Base-by-base conservation (phyloP, 192 early-diverging fungal genomes). In the Gryganskiella cystojenkinii region DNA sequence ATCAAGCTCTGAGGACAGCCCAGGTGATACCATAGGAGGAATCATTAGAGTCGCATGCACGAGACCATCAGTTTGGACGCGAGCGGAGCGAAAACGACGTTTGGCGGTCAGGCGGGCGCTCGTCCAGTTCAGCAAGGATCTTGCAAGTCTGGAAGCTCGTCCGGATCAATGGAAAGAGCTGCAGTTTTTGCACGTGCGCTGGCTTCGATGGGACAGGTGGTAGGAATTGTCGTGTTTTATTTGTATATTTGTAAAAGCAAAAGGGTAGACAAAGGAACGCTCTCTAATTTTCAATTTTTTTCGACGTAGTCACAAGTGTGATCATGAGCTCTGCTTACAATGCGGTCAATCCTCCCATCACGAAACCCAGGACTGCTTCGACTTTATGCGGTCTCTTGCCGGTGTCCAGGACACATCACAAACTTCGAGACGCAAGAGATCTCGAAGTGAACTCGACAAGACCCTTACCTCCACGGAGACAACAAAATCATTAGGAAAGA, bases 151-250 rank as follows among this genome's bases (percentile, higher is more conserved):
- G 24, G 86, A 89, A 53, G 44, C 70, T 9, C 58, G 84, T 40
- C 85, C 82, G 3, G 87, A 87, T 24, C 63, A 72, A 24, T 89
- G 86, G 86, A 89, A 80, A 53, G 80, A 86, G 54, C 62, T 89
- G 8, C 87, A 89, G 59, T 89, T 89, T 72, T 67, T 82, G 40
- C 87, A 89, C 47, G 82, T 89, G 24, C 55, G 70, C 14, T 81
- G 81, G 56, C 82, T 87, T 30, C 87, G 84, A 35, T 73, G 70
- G 52, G 73, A 80, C 3, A 58, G 61, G 62, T 89, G 87, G 86
- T 87, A 82, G 54, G 68, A 27, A 54, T 10, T 35, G n/a, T n/a
- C n/a, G n/a, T 17, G 34, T 20, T 56, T 25, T 65, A 40, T 49
- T 1, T 61, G 27, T 34, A 24, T 27, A 25, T 34, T 61, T 27